Conservation (phyloP, 1,284 basidiomycete species). For the Puccinia novopanici region DNA sequence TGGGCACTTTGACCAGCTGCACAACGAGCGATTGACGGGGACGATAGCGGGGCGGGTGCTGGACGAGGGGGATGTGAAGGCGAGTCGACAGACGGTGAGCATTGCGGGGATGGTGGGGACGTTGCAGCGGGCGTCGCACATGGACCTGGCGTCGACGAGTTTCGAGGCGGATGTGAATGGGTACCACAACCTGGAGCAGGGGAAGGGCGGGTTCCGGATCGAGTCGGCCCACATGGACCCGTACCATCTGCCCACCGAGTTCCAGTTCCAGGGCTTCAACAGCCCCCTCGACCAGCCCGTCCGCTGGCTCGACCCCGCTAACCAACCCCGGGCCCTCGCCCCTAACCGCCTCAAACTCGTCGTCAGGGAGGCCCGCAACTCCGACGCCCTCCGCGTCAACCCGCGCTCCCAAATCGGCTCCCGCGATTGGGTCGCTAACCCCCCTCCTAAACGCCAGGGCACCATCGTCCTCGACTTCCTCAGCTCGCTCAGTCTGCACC, state of each 20-base stretch:
- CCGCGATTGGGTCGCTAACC: slow-evolving; percentile 45
- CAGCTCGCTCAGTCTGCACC: slow-evolving; percentile 37
- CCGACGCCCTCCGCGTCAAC: slow-evolving; percentile 15
- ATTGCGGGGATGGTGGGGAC: slow-evolving; percentile 45
- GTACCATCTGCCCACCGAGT: slow-evolving; percentile 29
- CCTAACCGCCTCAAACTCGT: slow-evolving; percentile 35
- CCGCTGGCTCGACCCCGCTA: slow-evolving; percentile 31
- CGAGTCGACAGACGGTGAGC: slow-evolving; percentile 44
- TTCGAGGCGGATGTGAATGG: slow-evolving; percentile 49
- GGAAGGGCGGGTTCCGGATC: slow-evolving; percentile 46
- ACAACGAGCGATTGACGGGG: slow-evolving; percentile 45
- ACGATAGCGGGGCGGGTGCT: slow-evolving; percentile 46
- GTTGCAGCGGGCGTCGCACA: slow-evolving; percentile 38
- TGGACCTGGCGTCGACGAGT: slow-evolving; percentile 44
- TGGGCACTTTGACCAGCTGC: slow-evolving; percentile 48
- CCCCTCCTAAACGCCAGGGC: slow-evolving; percentile 30
- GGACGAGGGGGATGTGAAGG: slow-evolving; percentile 41
- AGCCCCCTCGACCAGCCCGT: slow-evolving; percentile 32
- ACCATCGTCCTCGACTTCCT: slow-evolving; percentile 50
- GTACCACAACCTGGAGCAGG: slow-evolving; percentile 49
- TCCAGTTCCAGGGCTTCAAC: slow-evolving; percentile 49
- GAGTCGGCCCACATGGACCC: slow-evolving; percentile 48
- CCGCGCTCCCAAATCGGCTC: slow-evolving; percentile 27
- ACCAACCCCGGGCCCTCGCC: slow-evolving; percentile 29
- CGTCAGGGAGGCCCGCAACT: slow-evolving; percentile 30